These are phyloP conservation scores for Pyronema omphalodes DNA, from an alignment of 495 filamentous ascomycete species.

Conservation along the genomic window DNA sequence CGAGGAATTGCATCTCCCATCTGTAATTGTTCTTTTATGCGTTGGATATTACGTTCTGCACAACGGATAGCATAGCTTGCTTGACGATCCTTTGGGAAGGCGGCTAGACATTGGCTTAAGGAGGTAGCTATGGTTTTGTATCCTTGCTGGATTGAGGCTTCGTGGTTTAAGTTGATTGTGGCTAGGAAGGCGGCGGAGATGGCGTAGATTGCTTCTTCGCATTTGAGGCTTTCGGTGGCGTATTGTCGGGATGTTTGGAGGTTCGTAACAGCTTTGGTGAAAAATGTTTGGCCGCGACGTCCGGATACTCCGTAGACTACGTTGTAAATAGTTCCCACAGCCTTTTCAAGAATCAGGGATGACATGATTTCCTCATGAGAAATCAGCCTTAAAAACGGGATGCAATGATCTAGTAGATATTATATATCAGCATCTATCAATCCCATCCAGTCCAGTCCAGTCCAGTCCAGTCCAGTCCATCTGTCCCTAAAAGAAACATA, in stretches of 20 bases:
- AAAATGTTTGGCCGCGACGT: conserved; percentile 29
- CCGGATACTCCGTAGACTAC: conserved; percentile 36
- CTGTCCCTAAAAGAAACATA: background rate
- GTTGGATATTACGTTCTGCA: conserved; percentile 20
- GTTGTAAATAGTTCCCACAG: conserved; percentile 39
- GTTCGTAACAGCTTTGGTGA: conserved; percentile 9
- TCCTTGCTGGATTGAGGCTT: conserved; percentile 13
- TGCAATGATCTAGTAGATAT: conserved; percentile 15
- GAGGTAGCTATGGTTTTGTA: conserved; percentile 10
- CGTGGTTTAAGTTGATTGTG: conserved; percentile 16
- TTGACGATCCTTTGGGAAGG: conserved; percentile 15
- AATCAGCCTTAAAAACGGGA: conserved; percentile 37
- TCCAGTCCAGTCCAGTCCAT: no score
- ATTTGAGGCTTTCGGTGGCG: background rate
- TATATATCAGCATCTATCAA: conserved; percentile 6
- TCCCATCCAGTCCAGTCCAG: no score
- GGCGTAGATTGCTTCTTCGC: conserved; percentile 11
- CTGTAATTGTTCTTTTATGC: conserved; percentile 26
- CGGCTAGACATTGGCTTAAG: background rate
- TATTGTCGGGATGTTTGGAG: background rate
- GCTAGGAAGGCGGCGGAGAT: conserved; percentile 7
- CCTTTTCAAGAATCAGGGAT: conserved; percentile 36
- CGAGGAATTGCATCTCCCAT: conserved; percentile 27
- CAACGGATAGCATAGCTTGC: conserved; percentile 21
- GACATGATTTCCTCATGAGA: conserved; percentile 33